Evolutionary conservation across 2,329 filamentous ascomycete species (phyloP).

Genomic region (Chrysosporium queenslandicum): DNA sequence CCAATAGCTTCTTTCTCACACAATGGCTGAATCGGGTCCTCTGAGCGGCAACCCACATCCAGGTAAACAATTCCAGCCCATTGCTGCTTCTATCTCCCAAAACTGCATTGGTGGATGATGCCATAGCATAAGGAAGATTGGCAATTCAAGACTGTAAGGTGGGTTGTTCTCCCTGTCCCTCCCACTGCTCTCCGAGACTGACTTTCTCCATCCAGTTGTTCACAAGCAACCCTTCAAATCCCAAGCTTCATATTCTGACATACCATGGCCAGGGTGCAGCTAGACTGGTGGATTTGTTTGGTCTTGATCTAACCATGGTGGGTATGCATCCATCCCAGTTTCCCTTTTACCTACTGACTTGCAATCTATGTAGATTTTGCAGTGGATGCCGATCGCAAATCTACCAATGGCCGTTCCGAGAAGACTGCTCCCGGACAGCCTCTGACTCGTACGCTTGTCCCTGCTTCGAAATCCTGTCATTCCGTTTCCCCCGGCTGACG

Average conservation of each 20-base stretch:
- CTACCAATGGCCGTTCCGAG: constrained; percentile 39
- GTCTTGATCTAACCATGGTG: constrained; percentile 8
- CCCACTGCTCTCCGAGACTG: no score
- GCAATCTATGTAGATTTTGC: background rate
- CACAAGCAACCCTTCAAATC: background rate
- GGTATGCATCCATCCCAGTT: background rate
- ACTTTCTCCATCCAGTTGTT: no score
- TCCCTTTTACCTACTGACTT: background rate
- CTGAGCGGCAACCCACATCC: background rate
- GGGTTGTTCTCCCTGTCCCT: no score
- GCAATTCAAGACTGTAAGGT: no score
- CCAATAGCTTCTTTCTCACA: background rate
- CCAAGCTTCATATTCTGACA: background rate
- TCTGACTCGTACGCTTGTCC: constrained; percentile 45
- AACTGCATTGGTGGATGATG: no score
- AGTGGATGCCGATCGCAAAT: constrained; percentile 16
- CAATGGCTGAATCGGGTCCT: constrained; percentile 7
- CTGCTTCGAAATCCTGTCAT: background rate
- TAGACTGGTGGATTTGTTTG: background rate
- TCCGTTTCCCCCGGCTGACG: background rate
- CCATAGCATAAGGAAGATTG: no score
- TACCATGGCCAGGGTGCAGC: background rate
- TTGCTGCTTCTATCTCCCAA: background rate
- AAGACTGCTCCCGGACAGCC: constrained; percentile 45
- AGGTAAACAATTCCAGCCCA: constrained; percentile 3